Base-by-base conservation (phyloP, 305 asterid genomes). In the Andrographis paniculata region DNA sequence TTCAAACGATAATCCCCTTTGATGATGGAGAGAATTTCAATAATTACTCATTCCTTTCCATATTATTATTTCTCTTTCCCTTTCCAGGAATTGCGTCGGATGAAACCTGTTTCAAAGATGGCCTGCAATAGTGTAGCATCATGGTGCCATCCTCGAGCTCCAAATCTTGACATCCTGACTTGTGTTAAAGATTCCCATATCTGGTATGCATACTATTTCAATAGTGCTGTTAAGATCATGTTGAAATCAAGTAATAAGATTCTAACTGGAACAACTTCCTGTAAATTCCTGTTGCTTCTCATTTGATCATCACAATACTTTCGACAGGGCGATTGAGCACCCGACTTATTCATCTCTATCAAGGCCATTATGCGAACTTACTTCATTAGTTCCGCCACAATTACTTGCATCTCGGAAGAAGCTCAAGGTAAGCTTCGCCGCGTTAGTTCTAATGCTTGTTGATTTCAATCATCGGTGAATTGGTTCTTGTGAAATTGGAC, bases 71-170 rank as follows among this genome's bases (percentile, higher is more conserved):
- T 36, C 11, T 22, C 49, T 37, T 55, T 20, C 39, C 16, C 18
- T 64, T 54, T 52, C 28, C 55, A 74, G 81, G 81, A 92, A 77
- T 56, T 92, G 50, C 95, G 97, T 45, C 70, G 95, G 53, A 81
- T 92, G 61, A 92, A 92, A 69, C 99, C 99, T 47, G 99, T 87
- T 52, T 76, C 99, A 12, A 92, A 78, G 55, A 65, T 92, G 74
- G 96, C 93, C 61, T 92, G 99, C 73, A 95, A 92, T 58, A 92
- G 99, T 60, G 99, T 92, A 62, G 93, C 97, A 46, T 92, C 97
- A 36, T 92, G 99, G 99, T 79, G 94, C 72, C 99, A 92, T 55
- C 99, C 99, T 69, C 85, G 99, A 72, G 99, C 99, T 52, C 99
- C 99, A 53, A 84, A 87, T 77, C 97, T 92, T 43, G 99, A 92